phyloP scores from a whole-genome alignment of 805 yeast genomes.

The Ogataea angusta region DNA sequence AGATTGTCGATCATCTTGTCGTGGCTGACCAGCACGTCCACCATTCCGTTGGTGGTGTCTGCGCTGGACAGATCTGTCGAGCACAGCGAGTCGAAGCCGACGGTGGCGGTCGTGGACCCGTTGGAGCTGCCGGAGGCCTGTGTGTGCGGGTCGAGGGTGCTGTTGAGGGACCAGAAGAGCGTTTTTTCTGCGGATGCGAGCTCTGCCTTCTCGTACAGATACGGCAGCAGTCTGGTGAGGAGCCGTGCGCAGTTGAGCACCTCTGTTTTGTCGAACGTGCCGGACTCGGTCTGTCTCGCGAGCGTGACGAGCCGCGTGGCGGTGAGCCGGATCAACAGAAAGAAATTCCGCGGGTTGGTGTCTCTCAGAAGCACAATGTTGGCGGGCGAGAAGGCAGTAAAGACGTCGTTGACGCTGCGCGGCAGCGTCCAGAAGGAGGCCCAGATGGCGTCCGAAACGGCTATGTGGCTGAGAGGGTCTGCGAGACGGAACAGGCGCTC shows the following conservation, averaged over 20 bases:
- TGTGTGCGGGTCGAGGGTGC: constrained; percentile 14
- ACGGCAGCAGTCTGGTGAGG: constrained; percentile 63
- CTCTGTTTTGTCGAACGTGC: constrained; percentile 31
- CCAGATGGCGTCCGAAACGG: constrained; percentile 42
- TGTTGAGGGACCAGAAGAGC: constrained; percentile 43
- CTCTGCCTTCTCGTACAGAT: constrained; percentile 52
- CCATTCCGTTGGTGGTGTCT: constrained; percentile 19
- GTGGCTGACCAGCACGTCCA: constrained; percentile 13
- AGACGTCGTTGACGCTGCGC: constrained; percentile 52
- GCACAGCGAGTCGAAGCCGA: constrained; percentile 21
- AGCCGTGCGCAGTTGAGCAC: constrained; percentile 61
- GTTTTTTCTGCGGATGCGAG: constrained; percentile 33
- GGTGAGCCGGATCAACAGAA: constrained; percentile 45
- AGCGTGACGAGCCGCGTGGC: constrained; percentile 34
- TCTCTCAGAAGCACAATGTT: constrained; percentile 63
- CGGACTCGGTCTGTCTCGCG: constrained; percentile 18
- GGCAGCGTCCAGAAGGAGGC: constrained; percentile 46
- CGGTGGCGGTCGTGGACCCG: constrained; percentile 22
- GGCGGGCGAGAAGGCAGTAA: constrained; percentile 48
- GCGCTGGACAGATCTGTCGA: constrained; percentile 20
- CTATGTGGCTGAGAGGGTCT: constrained; percentile 38
- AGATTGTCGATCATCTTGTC: constrained; percentile 14
- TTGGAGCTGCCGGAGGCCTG: constrained; percentile 12
- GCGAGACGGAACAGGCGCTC: constrained; percentile 59
- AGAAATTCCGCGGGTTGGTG: constrained; percentile 54